These are phyloP conservation scores for Fusarium aywerte DNA, from an alignment of 2,329 filamentous ascomycete genomes.

Conservation along the genomic window DNA sequence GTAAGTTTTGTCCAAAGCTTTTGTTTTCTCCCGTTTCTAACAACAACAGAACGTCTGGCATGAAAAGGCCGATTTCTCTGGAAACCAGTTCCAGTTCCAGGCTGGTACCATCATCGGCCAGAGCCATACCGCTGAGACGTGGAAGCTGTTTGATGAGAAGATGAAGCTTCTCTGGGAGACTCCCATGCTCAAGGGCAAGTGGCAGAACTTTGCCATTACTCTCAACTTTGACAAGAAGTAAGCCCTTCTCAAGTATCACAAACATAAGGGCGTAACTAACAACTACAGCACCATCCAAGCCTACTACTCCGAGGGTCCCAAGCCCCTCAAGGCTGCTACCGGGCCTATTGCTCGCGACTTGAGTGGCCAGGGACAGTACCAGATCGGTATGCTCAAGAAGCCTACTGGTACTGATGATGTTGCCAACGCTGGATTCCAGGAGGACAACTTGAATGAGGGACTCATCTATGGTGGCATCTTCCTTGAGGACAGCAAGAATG, in stretches of 20 bases:
- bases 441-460: constrained; percentile 61
- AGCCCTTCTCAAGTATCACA: constrained; percentile 33
- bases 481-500: constrained; percentile 59
- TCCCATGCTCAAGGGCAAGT: constrained; percentile 61
- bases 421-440: constrained; percentile 60
- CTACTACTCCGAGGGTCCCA: constrained; percentile 64
- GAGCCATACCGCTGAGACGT: constrained; percentile 50
- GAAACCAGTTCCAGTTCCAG: constrained; percentile 66
- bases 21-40: not conserved
- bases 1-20: constrained; percentile 42
- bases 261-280: constrained; percentile 7
- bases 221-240: constrained; percentile 68
- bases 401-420: constrained; percentile 60
- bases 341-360: constrained; percentile 61
- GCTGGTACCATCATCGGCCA: constrained; percentile 62
- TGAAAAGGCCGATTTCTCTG: constrained; percentile 59
- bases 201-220: constrained; percentile 71
- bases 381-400: constrained; percentile 72
- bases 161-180: constrained; percentile 62
- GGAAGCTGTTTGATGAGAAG: constrained; percentile 61
- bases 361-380: constrained; percentile 68
- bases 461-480: constrained; percentile 65
- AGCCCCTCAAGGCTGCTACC: constrained; percentile 60
- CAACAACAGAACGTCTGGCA: constrained; percentile 54
- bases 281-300: constrained; percentile 62